Percentiles rank a stretch among this genome's conserved stretches.
Conservation (phyloP, 176 grass and related monocot genomes). For the bread wheat (Triticum aestivum) region IWGSC_CS_RefSeq_v2.1 NC_057803.1:451725542-451726041, state of each 20-base stretch:
- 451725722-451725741: constrained; percentile 79
- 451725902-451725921: constrained; percentile 76
- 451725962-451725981: constrained; percentile 82
- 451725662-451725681: constrained; percentile 98
- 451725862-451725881: constrained; percentile 77
- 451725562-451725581: not conserved
- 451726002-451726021: not conserved
- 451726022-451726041: not conserved
- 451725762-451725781: not conserved
- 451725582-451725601: not conserved
- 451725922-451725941: constrained; percentile 88
- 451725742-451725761: constrained; percentile 64
- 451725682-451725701: constrained; percentile 92
- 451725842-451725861: constrained; percentile 62
- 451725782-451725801: not conserved
- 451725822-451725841: not conserved
- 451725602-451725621: not conserved
- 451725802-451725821: not conserved
- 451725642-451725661: constrained; percentile 53
- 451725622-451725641: not conserved
- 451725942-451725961: constrained; percentile 97
- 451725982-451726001: constrained; percentile 37
- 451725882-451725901: constrained; percentile 67
- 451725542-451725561: constrained; percentile 86
- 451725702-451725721: constrained; percentile 82